Conservation (phyloP, 345 rosid species). For the Rhodamnia argentea region DNA sequence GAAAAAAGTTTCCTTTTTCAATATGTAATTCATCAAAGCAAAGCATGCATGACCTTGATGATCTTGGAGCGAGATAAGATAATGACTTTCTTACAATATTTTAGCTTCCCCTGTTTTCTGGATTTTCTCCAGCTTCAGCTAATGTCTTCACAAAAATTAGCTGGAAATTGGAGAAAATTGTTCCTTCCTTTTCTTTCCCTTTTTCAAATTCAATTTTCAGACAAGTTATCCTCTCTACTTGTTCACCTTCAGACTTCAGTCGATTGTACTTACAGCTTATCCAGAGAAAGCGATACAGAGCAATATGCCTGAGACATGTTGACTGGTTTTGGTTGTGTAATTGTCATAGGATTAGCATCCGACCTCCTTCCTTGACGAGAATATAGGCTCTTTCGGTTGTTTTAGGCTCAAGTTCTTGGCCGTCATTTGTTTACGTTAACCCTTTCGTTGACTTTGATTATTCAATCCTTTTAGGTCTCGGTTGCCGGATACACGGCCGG, state of each 20-base stretch:
- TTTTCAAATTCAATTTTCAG: not conserved
- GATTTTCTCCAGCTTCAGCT: not conserved
- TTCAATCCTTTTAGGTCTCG: constrained; percentile 26
- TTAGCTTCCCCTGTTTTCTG: not conserved
- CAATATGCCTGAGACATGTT: not conserved
- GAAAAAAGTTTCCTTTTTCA: not conserved
- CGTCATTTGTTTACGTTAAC: not conserved
- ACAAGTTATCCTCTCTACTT: not conserved
- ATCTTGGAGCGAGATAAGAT: not conserved
- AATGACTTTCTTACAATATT: not conserved
- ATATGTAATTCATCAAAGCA: not conserved
- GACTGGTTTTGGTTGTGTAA: not conserved
- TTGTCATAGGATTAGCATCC: not conserved
- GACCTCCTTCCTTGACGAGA: not conserved
- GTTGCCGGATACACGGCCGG: constrained; percentile 92
- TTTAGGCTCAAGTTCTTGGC: not conserved
- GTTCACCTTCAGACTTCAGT: not conserved
- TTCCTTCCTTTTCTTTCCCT: not conserved
- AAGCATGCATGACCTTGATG: not conserved
- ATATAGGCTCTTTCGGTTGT: not conserved
- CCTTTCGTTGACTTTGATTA: not conserved
- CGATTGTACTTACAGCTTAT: not conserved
- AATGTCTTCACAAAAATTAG: not conserved
- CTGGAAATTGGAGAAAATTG: not conserved
- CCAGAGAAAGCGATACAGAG: not conserved